Evolutionary conservation across 1,139 yeast species (phyloP).

Genomic region (Geotrichum phurueaensis): DNA sequence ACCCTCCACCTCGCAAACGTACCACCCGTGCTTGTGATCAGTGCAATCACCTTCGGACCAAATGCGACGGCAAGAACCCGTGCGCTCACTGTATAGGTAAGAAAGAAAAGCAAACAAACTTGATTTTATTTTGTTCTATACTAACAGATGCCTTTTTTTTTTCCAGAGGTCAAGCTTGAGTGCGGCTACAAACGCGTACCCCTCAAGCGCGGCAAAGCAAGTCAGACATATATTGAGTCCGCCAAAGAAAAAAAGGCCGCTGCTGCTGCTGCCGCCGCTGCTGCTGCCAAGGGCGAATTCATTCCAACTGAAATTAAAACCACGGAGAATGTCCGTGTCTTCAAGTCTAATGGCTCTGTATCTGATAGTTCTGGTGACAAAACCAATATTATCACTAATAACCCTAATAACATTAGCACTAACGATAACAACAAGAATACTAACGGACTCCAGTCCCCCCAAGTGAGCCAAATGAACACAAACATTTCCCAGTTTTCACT

Average conservation of each 20-base stretch:
- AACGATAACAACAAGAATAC: background rate
- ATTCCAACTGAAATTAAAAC: background rate
- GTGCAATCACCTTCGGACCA: conserved; percentile 39
- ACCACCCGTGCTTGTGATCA: conserved; percentile 40
- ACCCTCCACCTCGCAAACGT: conserved; percentile 23
- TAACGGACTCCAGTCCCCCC: background rate
- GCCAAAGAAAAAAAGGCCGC: conserved; percentile 20
- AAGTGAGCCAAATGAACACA: background rate
- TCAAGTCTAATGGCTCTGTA: background rate
- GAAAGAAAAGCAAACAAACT: background rate
- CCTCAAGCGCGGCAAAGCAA: conserved; percentile 40
- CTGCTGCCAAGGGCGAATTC: background rate
- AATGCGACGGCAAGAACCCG: conserved; percentile 40
- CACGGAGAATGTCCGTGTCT: background rate
- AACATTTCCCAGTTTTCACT: conserved; percentile 4
- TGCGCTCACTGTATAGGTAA: conserved; percentile 35
- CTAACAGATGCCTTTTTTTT: background rate
- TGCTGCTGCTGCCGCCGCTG: conserved; percentile 11
- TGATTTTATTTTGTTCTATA: background rate
- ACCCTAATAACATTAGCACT: background rate
- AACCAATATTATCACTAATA: background rate
- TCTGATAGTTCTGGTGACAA: background rate
- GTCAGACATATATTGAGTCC: conserved; percentile 27
- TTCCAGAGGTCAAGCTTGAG: conserved; percentile 7
- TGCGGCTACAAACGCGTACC: conserved; percentile 31